Base-by-base conservation (phyloP, 2,329 filamentous ascomycete genomes). In the Fusarium transvaalense region DNA sequence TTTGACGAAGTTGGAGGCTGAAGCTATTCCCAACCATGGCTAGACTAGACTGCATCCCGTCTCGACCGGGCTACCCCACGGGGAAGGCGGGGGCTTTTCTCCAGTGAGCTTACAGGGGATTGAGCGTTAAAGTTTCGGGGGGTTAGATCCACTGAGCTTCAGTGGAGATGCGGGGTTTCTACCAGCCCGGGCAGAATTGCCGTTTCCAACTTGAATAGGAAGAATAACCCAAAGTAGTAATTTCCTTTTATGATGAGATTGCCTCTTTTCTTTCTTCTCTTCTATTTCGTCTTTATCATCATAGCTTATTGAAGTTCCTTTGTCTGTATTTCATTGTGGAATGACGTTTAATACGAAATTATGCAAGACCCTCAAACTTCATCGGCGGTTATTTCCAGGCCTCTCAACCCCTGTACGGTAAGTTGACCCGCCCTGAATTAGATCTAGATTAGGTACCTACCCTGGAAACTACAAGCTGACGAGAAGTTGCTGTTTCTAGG, bases 331-430 rank as follows among this genome's bases (percentile, higher is more conserved):
- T 41, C 32, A 66, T 25, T 37, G 41, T 42, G 41, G 34, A 31
- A 63, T 64, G 48, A 64, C 59, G 29, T 42, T 42, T 23, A 19
- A 23, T 57, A 31, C 6, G 23, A 37, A 64, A 61, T 60, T 37
- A 73, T 73, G 71, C 64, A 71, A 66, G 54, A 70, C 53, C 53
- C 61, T 25, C 61, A 60, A 21, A 34, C 29, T 46, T 39, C 64
- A 39, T 43, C 48, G 12, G 37, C 57, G 12, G 52, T 51, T 38
- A 57, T 51, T 15, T 38, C 43, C 31, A 73, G 69, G 62, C 71
- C 69, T 25, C 47, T 66, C 14, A 73, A 73, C 14, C 71, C 71
- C 31, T 73, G 71, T 56, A 57, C 37, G 6, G 71, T 71, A 52
- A 61, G 71, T 59, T 25, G 13, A 38, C 39, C 65, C 43, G 34